These are phyloP conservation scores for Diaporthe sp. DNA, from an alignment of 2,329 filamentous ascomycete genomes.

Conservation along the genomic window DNA sequence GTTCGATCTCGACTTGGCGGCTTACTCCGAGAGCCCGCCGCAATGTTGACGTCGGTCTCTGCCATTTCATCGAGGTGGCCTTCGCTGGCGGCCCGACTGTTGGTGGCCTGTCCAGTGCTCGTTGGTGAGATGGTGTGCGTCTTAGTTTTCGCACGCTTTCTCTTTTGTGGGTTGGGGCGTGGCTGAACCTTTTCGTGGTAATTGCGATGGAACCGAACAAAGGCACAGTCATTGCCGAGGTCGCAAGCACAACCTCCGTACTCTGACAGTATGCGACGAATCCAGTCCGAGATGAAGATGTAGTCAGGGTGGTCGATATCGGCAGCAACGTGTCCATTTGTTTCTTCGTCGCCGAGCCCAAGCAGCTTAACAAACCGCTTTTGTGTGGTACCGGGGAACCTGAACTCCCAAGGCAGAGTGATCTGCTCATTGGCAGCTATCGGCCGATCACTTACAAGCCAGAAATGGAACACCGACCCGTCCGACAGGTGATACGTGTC, in stretches of 20 bases:
- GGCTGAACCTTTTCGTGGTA: conserved; percentile 64
- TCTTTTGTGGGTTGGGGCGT: conserved; percentile 57
- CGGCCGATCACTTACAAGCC: conserved; percentile 85
- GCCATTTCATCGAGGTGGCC: conserved; percentile 67
- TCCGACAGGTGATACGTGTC: conserved; percentile 86
- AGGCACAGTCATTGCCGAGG: conserved; percentile 72
- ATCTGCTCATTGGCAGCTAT: conserved; percentile 77
- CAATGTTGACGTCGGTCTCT: conserved; percentile 67
- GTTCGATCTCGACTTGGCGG: conserved; percentile 77
- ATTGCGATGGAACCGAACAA: conserved; percentile 73
- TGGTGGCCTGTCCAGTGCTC: conserved; percentile 72
- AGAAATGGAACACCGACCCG: conserved; percentile 88
- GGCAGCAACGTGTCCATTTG: conserved; percentile 62
- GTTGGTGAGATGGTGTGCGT: conserved; percentile 71
- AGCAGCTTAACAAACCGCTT: conserved; percentile 70
- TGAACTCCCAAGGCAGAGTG: conserved; percentile 78
- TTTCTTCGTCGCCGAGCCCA: conserved; percentile 73
- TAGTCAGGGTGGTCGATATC: conserved; percentile 74
- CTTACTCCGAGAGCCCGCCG: conserved; percentile 71
- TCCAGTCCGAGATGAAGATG: conserved; percentile 72
- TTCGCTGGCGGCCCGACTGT: conserved; percentile 76
- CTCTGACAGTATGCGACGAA: conserved; percentile 79
- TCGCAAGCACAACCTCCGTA: conserved; percentile 86
- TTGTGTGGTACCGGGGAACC: conserved; percentile 67
- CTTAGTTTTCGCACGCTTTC: conserved; percentile 69